These are phyloP conservation scores for Isoetes taiwanensis DNA, from an alignment of 75 land plant species.

Conservation along the genomic window DNA sequence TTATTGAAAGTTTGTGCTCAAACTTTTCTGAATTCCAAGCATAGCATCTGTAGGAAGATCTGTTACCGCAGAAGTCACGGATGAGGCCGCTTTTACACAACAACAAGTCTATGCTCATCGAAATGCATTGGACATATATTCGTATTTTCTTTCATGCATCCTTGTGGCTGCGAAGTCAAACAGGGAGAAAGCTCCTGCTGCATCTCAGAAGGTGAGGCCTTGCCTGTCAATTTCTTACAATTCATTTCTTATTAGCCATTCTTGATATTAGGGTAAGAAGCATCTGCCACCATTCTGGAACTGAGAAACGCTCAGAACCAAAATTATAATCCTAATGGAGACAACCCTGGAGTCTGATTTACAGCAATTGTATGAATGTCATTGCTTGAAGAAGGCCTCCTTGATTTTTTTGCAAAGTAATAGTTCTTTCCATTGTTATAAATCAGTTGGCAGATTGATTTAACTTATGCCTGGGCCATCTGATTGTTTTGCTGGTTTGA, in stretches of 20 bases:
- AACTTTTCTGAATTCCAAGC: slow-evolving; percentile 67
- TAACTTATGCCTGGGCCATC: too few relatives aligned
- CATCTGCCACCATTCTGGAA: slow-evolving; percentile 44
- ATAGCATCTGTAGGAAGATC: slow-evolving; percentile 45
- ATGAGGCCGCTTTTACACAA: slow-evolving; percentile 11
- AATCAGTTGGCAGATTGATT: too few relatives aligned
- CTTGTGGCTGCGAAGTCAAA: slow-evolving; percentile 18
- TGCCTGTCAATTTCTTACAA: too few relatives aligned
- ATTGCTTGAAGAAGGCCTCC: slow-evolving; percentile 62
- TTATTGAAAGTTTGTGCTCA: slow-evolving; percentile 81
- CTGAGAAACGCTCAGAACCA: slow-evolving; percentile 63
- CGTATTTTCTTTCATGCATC: slow-evolving; percentile 60
- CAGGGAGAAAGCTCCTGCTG: slow-evolving; percentile 7
- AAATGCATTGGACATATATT: slow-evolving; percentile 72
- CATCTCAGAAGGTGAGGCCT: too few relatives aligned
- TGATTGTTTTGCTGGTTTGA: slow-evolving; percentile 38
- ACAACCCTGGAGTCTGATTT: slow-evolving; percentile 75
- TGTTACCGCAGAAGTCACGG: slow-evolving; percentile 11
- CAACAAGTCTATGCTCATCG: slow-evolving; percentile 55
- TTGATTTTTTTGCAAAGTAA: slow-evolving; percentile 75
- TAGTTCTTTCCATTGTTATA: not conserved
- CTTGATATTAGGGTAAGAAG: slow-evolving; percentile 70
- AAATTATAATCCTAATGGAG: slow-evolving; percentile 54
- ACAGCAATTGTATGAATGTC: slow-evolving; percentile 55
- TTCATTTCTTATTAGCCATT: too few relatives aligned